phyloP scores from a whole-genome alignment of 495 filamentous ascomycete genomes.

The Penicillium soppii region DNA sequence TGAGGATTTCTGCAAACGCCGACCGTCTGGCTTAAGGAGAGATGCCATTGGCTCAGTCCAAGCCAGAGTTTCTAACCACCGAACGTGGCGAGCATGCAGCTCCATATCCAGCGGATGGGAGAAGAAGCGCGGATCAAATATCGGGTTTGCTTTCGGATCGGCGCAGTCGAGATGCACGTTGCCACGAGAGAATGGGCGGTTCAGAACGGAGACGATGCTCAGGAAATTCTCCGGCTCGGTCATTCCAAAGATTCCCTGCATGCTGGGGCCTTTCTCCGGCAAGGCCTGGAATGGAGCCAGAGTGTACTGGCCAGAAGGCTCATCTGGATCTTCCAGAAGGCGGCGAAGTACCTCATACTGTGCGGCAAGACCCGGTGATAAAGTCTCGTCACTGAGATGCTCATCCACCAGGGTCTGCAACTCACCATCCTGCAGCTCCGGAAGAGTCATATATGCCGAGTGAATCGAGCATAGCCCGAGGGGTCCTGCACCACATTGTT shows the following conservation, averaged over 20 bases:
- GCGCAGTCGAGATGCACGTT: slow-evolving; percentile 47
- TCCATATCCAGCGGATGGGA: slow-evolving; percentile 47
- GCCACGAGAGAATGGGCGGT: slow-evolving; percentile 55
- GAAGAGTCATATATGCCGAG: slow-evolving; percentile 20
- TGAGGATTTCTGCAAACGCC: slow-evolving; percentile 8
- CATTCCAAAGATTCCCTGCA: slow-evolving; percentile 9
- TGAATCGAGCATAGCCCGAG: slow-evolving; percentile 14
- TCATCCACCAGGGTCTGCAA: not conserved
- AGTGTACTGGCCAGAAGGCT: slow-evolving; percentile 17
- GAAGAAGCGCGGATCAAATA: slow-evolving; percentile 48
- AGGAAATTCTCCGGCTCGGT: slow-evolving; percentile 35
- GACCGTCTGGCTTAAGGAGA: slow-evolving; percentile 31
- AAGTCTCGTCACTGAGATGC: not conserved
- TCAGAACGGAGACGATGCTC: slow-evolving; percentile 33
- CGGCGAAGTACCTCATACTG: slow-evolving; percentile 10
- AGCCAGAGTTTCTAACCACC: slow-evolving; percentile 45
- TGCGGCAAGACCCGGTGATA: not conserved
- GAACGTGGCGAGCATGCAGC: slow-evolving; percentile 40
- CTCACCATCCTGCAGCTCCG: slow-evolving; percentile 4
- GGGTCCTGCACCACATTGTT: slow-evolving; percentile 18
- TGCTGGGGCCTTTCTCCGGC: slow-evolving; percentile 4
- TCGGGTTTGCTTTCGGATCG: slow-evolving; percentile 28
- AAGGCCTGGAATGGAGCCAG: slow-evolving; percentile 21
- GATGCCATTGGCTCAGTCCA: slow-evolving; percentile 36
- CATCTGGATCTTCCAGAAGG: slow-evolving; percentile 9